Evolutionary conservation across 2,329 filamentous ascomycete genomes (phyloP).

Genomic region (Cryphonectria carpinicola): DNA sequence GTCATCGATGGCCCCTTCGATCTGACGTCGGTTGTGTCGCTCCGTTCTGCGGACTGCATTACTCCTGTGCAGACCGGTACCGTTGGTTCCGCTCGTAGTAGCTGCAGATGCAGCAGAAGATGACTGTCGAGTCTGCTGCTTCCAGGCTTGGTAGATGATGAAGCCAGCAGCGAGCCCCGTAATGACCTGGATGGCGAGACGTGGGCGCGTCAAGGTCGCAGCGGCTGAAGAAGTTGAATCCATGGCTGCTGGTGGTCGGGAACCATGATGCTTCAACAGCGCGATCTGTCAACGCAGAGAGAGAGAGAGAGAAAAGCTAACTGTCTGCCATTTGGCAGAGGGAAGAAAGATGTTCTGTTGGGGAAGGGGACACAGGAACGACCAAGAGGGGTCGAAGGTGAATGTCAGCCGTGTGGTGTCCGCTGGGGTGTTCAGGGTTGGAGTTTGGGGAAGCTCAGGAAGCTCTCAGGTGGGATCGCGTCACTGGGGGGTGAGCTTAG

Average conservation of each 20-base stretch:
- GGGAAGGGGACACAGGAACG: neutral
- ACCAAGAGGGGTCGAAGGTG: conserved; percentile 1
- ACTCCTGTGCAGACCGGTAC: conserved; percentile 61
- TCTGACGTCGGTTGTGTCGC: conserved; percentile 24
- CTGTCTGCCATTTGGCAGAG: conserved; percentile 13
- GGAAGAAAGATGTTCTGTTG: neutral
- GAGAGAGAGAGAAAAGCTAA: neutral
- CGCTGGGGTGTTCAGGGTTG: neutral
- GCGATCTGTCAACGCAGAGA: conserved; percentile 8
- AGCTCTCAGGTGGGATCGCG: conserved; percentile 7
- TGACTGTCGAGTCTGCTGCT: conserved; percentile 35
- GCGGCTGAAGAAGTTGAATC: conserved; percentile 42
- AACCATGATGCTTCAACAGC: conserved; percentile 26
- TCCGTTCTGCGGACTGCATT: conserved; percentile 61
- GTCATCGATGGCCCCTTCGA: conserved; percentile 40
- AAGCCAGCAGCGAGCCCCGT: conserved; percentile 61
- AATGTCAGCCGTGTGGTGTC: conserved; percentile 1
- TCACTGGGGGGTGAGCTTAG: conserved; percentile 6
- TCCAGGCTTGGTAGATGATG: conserved; percentile 63
- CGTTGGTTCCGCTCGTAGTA: conserved; percentile 31
- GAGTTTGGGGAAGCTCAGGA: neutral
- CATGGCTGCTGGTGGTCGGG: conserved; percentile 30
- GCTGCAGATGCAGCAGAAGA: conserved; percentile 34
- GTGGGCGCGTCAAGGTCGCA: conserved; percentile 59
- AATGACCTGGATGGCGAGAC: conserved; percentile 58